Base-by-base conservation (phyloP, 345 rosid species). In the Cardamine chenopodiifolia region DNA sequence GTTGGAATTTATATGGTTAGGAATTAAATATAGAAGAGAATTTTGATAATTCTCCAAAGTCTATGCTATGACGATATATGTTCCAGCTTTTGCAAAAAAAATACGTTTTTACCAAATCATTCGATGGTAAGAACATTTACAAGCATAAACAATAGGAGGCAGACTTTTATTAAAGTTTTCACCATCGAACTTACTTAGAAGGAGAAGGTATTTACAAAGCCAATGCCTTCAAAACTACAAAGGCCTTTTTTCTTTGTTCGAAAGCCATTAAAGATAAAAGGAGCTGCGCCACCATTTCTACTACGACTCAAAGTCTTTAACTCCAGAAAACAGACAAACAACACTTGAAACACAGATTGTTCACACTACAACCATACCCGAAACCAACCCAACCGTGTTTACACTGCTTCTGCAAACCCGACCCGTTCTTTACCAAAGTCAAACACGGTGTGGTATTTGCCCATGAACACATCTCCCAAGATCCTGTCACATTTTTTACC, bases 401-500 rank as follows among this genome's bases (percentile, higher is more conserved):
- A 95, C 7, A 78, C 92, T 8, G 97, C 96, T 57, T 92, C 90
- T 0, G 99, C 99, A 62, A 95, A 95, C 26, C 99, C 99, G 60
- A 95, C 90, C 77, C 82, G 83, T 66, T 57, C 54, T 3, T 95
- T 87, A 22, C 89, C 93, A 8, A 74, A 90, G 83, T 95, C 99
- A 22, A 95, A 92, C 14, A 95, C 89, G 0, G 97, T 95, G 82
- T 95, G 99, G 85, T 83, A 91, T 45, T 81, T 89, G 12, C 98
- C 97, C 96, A 91, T 93, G 87, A 91, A 93, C 53, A 89, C 73
- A 72, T 93, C 98, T 62, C 98, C 98, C 80, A 93, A 13, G 70
- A 93, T 93, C 98, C 97, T 92, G 86, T 74, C 83, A 65, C 28
- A 65, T 29, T 72, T 65, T 65, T 71, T 5, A 48, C 17, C 35